Conservation (phyloP, 805 yeast species). For the Wickerhamia fluorescens region DNA sequence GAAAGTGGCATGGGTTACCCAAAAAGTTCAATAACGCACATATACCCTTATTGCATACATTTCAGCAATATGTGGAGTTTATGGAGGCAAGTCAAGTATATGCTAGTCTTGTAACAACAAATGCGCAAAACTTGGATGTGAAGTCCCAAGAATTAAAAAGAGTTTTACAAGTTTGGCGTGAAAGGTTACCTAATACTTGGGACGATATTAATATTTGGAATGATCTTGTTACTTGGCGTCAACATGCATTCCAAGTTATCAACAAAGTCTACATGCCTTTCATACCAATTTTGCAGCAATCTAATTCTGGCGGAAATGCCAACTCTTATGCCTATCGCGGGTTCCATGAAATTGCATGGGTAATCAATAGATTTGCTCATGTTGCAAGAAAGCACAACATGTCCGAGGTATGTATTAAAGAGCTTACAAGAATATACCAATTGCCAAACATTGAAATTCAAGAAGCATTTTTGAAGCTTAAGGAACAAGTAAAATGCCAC, state of each 20-base stretch:
- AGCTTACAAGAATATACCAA: slow-evolving; percentile 87
- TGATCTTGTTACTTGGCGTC: slow-evolving; percentile 96
- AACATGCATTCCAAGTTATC: slow-evolving; percentile 94
- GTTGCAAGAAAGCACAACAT: slow-evolving; percentile 95
- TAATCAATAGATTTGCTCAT: slow-evolving; percentile 94
- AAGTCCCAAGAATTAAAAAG: slow-evolving; percentile 93
- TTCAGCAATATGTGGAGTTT: slow-evolving; percentile 96
- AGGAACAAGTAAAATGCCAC: slow-evolving; percentile 97
- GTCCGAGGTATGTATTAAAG: slow-evolving; percentile 94
- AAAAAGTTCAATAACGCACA: slow-evolving; percentile 74
- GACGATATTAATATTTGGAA: slow-evolving; percentile 98
- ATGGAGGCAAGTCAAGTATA: slow-evolving; percentile 96
- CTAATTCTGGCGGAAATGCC: slow-evolving; percentile 57
- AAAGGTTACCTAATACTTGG: slow-evolving; percentile 92
- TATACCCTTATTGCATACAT: slow-evolving; percentile 80
- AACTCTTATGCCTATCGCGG: slow-evolving; percentile 96
- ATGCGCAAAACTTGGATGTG: slow-evolving; percentile 84
- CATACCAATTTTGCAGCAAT: slow-evolving; percentile 75
- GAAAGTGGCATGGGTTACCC: slow-evolving; percentile 92
- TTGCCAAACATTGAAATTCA: slow-evolving; percentile 97
- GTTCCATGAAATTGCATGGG: slow-evolving; percentile 98
- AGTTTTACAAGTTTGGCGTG: slow-evolving; percentile 96
- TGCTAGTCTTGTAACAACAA: slow-evolving; percentile 78
- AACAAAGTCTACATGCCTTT: slow-evolving; percentile 91
- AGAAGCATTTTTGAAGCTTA: slow-evolving; percentile 89